Base-by-base conservation (phyloP, 179 eudicot genomes). In the Patellifolia procumbens region DNA sequence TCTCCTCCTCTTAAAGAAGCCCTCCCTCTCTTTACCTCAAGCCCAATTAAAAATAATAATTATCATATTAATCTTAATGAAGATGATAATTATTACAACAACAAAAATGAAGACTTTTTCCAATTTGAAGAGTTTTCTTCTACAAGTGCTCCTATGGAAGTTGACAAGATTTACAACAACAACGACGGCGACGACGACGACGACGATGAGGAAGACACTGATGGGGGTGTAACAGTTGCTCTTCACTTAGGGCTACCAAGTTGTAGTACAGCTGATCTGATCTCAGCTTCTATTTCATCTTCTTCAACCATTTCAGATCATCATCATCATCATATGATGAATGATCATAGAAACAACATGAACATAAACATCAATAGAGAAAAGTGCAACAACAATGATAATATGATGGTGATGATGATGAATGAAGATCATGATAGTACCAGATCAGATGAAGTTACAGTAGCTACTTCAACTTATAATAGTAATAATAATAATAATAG, bases 1-100 rank as follows among this genome's bases (percentile, higher is more conserved):
- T 87, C 97, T 48, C 97, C 94, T 15, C 97, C 97, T 26, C 83
- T 86, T 0, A 91, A 79, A 64, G 89, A 91, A 84, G 92, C 93
- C 55, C 94, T 93, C 34, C 98, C 97, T 11, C 90, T 93, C 5
- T 85, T 93, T 29, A 83, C 83, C 45, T 80, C 85, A 73, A 88
- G 92, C 88, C 94, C 97, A 32, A 74, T 83, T 74, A 89, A 85
- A 74, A 78, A 64, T 4, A 35, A 67, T 48, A 52, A 68, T 42
- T 67, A 34, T 7, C 24, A 68, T 66, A 69, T 80, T 49, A 77
- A 83, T 61, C 81, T 80, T n/a, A 82, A 82, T 79, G 82, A 66
- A 62, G 60, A 48, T 76, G 32, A 79, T 45, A 53, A 78, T 22
- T 24, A 28, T 6, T 7, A 53, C 29, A 10, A 61, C 20, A 19